Percentiles rank a stretch among this genome's conserved stretches.
Conservation (phyloP, 2,329 filamentous ascomycete species). For the Fusarium pilosicola region DNA sequence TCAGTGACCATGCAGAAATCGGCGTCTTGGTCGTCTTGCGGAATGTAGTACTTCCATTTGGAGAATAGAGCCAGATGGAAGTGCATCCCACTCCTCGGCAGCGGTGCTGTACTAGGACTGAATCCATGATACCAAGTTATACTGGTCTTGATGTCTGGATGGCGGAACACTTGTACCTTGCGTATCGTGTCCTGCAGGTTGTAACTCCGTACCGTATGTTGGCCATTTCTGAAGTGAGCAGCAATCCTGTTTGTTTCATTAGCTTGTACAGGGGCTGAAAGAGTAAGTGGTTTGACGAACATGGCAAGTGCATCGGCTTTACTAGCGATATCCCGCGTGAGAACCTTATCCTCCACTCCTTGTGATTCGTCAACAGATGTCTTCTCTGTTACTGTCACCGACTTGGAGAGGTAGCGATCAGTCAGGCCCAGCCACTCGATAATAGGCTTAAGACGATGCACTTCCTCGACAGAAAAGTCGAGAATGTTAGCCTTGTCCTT, state of each 20-base stretch:
- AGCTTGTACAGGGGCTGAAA: neutral
- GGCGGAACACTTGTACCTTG: neutral
- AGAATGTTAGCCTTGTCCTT: neutral
- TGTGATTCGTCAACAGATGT: neutral
- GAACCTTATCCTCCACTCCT: neutral
- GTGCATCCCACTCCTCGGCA: neutral
- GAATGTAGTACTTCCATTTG: neutral
- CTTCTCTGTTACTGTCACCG: neutral
- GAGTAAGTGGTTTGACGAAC: neutral
- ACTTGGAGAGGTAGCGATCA: neutral
- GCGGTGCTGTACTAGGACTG: neutral
- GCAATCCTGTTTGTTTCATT: neutral
- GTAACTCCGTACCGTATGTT: neutral
- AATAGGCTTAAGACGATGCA: neutral
- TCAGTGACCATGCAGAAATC: neutral
- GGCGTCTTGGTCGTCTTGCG: neutral
- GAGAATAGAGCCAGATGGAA: neutral
- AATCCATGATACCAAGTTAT: neutral
- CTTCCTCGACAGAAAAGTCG: neutral
- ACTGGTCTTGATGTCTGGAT: neutral
- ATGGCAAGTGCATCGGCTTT: neutral
- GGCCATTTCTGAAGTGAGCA: neutral
- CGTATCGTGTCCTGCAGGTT: neutral
- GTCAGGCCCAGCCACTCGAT: neutral
- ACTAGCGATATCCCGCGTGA: fast-evolving